Evolutionary conservation across 139 green algal genomes (phyloP), one percentile per base, ranked within the genome.

Genomic region (Marvania coccoides): DNA sequence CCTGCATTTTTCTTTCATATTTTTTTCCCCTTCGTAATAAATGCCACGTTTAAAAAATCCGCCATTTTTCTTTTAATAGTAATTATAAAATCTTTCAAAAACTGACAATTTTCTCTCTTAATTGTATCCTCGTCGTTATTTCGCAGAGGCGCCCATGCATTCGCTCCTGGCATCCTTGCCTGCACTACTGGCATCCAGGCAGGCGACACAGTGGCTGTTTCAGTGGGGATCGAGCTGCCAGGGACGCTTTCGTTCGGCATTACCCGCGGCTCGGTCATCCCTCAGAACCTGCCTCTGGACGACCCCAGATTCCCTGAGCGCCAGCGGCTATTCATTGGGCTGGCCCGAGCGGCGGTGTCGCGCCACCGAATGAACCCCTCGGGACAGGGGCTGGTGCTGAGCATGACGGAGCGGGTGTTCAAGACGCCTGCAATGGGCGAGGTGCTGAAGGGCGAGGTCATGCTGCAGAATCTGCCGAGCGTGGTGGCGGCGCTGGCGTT

Each of bases 401-500:
- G 62, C 5, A 82, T 91, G 76, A 54, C 47, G 42, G 37, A 88
- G 26, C 60, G 81, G 5, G 75, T 88, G 8, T 91, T 83, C 69
- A 14, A 59, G 14, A 71, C 81, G 23, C 78, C 76, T 13, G 70
- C 82, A n/a, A 86, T 76, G 58, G 61, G 62, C 15, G 67, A 54
- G 61, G 3, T 80, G 5, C 59, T 87, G 47, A 62, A 42, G 3
- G 76, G 76, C 0, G 14, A 66, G 24, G 61, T 82, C 6, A 88
- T 88, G 68, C 81, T 95, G 37, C 91, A 97, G 67, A 94, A 92
- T 66, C 71, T 95, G 37, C 83, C 86, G n/a, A 88, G 76, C 46
- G 60, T 90, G 34, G 54, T 84, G 19, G 68, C 80, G 1, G 84
- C 84, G 1, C 45, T 67, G 3, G 84, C 77, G 55, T 61, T 83